phyloP scores from a whole-genome alignment of 2,329 filamentous ascomycete species.

The Fusarium euwallaceae region DNA sequence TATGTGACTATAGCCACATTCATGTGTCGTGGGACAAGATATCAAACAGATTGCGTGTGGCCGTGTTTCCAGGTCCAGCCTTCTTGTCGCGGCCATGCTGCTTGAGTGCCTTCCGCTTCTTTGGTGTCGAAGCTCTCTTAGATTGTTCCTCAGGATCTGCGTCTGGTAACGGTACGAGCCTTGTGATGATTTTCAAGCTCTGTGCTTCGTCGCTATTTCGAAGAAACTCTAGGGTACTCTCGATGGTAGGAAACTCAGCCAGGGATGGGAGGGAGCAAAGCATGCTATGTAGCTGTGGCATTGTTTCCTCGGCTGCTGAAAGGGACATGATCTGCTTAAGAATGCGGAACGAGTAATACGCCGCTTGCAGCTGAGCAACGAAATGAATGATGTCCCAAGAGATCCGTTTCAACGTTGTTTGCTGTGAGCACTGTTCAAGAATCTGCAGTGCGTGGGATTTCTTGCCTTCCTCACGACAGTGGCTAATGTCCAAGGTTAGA shows the following conservation, averaged over 20 bases:
- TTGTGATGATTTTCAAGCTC: conserved; percentile 27
- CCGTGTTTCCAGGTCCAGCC: conserved; percentile 6
- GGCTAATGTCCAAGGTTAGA: conserved; percentile 47
- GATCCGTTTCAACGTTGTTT: conserved; percentile 9
- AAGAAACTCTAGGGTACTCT: conserved; percentile 36
- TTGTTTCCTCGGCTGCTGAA: neutral
- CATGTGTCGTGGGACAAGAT: conserved; percentile 37
- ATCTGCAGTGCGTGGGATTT: conserved; percentile 41
- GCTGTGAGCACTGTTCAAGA: conserved; percentile 32
- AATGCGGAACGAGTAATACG: conserved; percentile 71
- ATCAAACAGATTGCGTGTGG: conserved; percentile 43
- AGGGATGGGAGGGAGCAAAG: conserved; percentile 46
- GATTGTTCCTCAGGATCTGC: neutral
- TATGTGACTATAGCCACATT: neutral
- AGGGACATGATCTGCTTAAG: conserved; percentile 55
- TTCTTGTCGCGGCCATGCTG: conserved; percentile 8
- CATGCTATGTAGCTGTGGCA: conserved; percentile 35
- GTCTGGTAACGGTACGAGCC: conserved; percentile 33
- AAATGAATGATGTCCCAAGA: conserved; percentile 73
- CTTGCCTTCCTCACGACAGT: conserved; percentile 48
- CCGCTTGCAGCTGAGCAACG: conserved; percentile 70
- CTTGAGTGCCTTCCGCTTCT: conserved; percentile 25
- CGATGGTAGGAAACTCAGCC: conserved; percentile 42
- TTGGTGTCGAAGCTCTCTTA: conserved; percentile 7
- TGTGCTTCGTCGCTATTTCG: conserved; percentile 15